These are phyloP conservation scores for Pythium sukuiense DNA, from an alignment of 352 stramenopile species.

Conservation along the genomic window DNA sequence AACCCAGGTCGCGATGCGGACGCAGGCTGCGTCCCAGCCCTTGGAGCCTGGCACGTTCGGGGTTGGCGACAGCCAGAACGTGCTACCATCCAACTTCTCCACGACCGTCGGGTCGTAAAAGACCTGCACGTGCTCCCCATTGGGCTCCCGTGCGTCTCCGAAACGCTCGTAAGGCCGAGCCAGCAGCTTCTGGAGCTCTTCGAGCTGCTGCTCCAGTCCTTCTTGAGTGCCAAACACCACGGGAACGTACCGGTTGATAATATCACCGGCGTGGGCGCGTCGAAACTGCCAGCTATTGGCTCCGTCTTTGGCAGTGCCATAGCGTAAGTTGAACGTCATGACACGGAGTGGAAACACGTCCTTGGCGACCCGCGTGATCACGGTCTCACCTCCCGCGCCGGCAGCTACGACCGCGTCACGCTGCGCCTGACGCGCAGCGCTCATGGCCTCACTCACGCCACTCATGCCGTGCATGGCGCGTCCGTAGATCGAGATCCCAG, in stretches of 20 bases:
- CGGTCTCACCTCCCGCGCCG: background rate
- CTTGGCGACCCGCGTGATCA: constrained; percentile 12
- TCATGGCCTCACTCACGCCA: constrained; percentile 8
- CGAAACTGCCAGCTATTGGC: constrained; percentile 34
- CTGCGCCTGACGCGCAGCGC: constrained; percentile 9
- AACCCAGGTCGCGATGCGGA: constrained; percentile 38
- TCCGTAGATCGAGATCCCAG: background rate
- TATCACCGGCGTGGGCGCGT: constrained; percentile 35
- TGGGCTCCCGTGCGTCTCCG: constrained; percentile 27
- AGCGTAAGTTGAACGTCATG: constrained; percentile 47
- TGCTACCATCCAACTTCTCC: constrained; percentile 32
- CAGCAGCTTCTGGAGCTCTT: constrained; percentile 30
- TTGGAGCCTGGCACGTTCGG: constrained; percentile 23
- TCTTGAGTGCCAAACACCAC: constrained; percentile 36
- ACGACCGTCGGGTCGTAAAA: constrained; percentile 41
- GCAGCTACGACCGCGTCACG: background rate
- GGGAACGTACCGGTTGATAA: constrained; percentile 39
- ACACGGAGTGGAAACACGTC: constrained; percentile 28
- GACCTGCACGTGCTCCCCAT: constrained; percentile 38
- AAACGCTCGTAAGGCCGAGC: constrained; percentile 35
- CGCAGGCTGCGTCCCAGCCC: constrained; percentile 28
- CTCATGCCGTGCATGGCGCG: constrained; percentile 10
- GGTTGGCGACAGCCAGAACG: constrained; percentile 41
- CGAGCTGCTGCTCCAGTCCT: constrained; percentile 34
- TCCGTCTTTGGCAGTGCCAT: constrained; percentile 31